A percentile compares a stretch with the other conserved stretches of the same genome.
Conservation (phyloP, 371 early-diverging fungal species). For the Furculomyces boomerangus region DNA sequence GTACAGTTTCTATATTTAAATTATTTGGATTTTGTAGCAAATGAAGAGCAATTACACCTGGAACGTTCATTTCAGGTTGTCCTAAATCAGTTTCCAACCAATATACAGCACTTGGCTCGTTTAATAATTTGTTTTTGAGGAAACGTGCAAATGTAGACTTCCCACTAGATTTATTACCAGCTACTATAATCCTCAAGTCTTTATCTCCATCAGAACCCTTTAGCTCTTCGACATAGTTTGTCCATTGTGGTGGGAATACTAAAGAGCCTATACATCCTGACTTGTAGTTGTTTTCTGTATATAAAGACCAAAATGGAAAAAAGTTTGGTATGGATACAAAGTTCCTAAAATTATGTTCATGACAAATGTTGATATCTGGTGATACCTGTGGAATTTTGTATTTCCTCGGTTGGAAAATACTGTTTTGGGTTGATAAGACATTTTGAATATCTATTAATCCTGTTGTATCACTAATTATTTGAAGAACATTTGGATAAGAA, state of each 20-base stretch:
- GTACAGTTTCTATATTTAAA: background rate
- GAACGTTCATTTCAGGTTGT: conserved; percentile 32
- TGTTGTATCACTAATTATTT: conserved; percentile 9
- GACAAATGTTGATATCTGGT: background rate
- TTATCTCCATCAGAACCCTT: background rate
- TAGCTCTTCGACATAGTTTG: too few relatives aligned
- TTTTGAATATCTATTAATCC: conserved; percentile 13
- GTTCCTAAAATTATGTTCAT: background rate
- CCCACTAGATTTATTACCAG: conserved; percentile 33
- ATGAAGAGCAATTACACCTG: conserved; percentile 29
- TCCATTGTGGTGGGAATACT: too few relatives aligned
- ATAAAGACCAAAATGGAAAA: conserved; percentile 6
- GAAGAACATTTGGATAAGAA: conserved; percentile 5
- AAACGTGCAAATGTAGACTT: conserved; percentile 36
- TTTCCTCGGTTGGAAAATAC: conserved; percentile 7
- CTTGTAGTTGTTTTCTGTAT: conserved; percentile 11
- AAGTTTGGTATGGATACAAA: conserved; percentile 6
- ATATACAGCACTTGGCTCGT: conserved; percentile 21
- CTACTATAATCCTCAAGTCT: conserved; percentile 6
- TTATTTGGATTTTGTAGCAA: conserved; percentile 6
- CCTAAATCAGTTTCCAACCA: conserved; percentile 42
- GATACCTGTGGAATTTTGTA: background rate
- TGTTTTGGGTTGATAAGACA: conserved; percentile 9
- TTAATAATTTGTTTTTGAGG: conserved; percentile 26
- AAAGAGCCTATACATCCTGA: too few relatives aligned